Percentiles rank a stretch among this genome's conserved stretches.
phyloP scores from a whole-genome alignment of 257 asterid species.

The Solanum sitiens region DNA sequence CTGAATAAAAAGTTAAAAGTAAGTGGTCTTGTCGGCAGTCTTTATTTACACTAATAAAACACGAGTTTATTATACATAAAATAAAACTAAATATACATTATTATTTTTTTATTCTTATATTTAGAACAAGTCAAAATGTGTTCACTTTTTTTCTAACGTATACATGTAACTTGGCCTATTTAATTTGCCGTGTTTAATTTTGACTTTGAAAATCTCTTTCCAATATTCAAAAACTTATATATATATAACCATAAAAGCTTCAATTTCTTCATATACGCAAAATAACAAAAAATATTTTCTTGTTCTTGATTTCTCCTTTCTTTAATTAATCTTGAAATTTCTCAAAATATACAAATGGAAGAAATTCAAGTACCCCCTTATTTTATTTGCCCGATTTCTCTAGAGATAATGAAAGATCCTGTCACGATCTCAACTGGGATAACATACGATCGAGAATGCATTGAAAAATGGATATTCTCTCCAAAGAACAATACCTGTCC shows the following conservation, averaged over 20 bases:
- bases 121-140: neutral
- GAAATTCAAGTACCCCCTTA: conserved; percentile 60
- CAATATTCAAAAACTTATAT: neutral
- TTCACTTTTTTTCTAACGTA: neutral
- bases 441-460: conserved; percentile 69
- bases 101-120: neutral
- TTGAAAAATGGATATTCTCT: conserved; percentile 64
- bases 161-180: neutral
- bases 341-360: conserved; percentile 8
- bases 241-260: neutral
- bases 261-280: neutral
- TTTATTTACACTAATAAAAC: neutral
- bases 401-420: conserved; percentile 81
- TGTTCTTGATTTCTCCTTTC: neutral
- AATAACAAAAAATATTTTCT: too few species aligned
- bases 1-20: too few species aligned
- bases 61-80: neutral
- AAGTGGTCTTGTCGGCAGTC: neutral
- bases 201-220: neutral
- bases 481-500: conserved; percentile 48
- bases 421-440: conserved; percentile 66
- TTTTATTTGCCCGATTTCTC: conserved; percentile 75
- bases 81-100: neutral
- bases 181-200: neutral
- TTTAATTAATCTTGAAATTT: neutral